Evolutionary conservation across 1,284 basidiomycete species (phyloP), one percentile per base, ranked within the genome.

Genomic region (Melanopsichium pennsylvanicum): DNA sequence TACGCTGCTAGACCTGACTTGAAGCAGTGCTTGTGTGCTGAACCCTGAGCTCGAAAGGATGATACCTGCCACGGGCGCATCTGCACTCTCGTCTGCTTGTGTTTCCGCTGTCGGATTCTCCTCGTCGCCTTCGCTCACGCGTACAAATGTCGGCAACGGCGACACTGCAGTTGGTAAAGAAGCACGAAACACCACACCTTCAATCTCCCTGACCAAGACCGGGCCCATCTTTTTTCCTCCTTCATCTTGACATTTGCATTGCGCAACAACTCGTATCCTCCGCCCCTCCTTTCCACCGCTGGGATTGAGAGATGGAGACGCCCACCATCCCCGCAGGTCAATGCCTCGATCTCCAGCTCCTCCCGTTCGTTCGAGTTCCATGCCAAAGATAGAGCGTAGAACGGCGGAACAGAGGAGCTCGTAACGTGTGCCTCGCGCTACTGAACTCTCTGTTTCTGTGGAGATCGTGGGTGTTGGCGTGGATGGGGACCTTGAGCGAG

Each of bases 281-380:
- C n/a, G 32, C 32, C 18, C 18, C 12, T 71, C 0, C 89, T 84
- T 26, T 78, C 16, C 21, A 48, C 40, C 13, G 43, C 33, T 15
- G 48, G 41, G 6, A n/a, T 9, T 5, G 29, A n/a, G n/a, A 18
- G 21, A 29, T 2, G 91, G 90, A 2, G 93, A 83, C 87, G 88
- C 90, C 93, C 93, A 95, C 90, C 91, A 94, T 2, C 93, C 93
- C 38, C 88, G 82, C n/a, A 95, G 83, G 81, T 96, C 93, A 38
- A 95, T 84, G 0, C 93, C 93, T 8, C 91, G 90, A 80, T 95
- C 93, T 13, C 87, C 85, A 60, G 85, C 87, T 15, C 93, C 92
- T 1, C 93, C 93, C 15, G 93, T 88, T 11, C 79, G 74, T 13
- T 78, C 59, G 5, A 95, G 85, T 2, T 87, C 85, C 92, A 95